A percentile compares a stretch with the other conserved stretches of the same genome.
Evolutionary conservation across 192 early-diverging fungal genomes (phyloP).

Genomic region (Coemansia sp.): DNA sequence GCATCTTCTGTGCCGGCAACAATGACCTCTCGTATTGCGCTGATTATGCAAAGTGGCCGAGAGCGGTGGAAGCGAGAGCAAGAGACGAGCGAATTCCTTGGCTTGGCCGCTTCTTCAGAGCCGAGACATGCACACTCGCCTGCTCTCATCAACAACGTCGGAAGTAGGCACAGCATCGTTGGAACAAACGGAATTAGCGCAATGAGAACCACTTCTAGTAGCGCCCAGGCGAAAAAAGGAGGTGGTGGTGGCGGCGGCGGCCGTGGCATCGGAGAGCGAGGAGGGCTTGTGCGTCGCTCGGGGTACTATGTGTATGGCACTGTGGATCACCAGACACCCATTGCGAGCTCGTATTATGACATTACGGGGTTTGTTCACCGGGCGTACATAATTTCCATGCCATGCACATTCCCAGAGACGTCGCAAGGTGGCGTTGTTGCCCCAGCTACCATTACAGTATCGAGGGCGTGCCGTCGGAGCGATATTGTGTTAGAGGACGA

Average conservation of each 20-base stretch:
- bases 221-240: not conserved
- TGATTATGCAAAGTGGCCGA: slow-evolving; percentile 2
- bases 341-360: not conserved
- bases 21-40: slow-evolving; percentile 3
- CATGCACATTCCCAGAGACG: slow-evolving; percentile 31
- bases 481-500: slow-evolving; percentile 13
- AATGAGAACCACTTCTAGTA: not conserved
- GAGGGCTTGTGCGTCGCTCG: slow-evolving; percentile 25
- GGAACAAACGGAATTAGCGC: slow-evolving; percentile 1
- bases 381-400: slow-evolving; percentile 36
- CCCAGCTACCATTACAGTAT: slow-evolving; percentile 31
- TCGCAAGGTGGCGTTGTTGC: slow-evolving; percentile 23
- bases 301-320: slow-evolving; percentile 30
- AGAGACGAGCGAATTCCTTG: slow-evolving; percentile 3
- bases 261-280: slow-evolving; percentile 4
- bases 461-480: slow-evolving; percentile 16
- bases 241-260: not conserved
- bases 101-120: not conserved
- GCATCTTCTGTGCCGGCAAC: not conserved
- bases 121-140: not conserved
- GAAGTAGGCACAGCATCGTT: not conserved
- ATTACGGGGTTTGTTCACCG: slow-evolving; percentile 43
- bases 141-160: not conserved
- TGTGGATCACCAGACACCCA: not conserved
- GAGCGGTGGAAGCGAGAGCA: slow-evolving; percentile 1